Evolutionary conservation across 2,329 filamentous ascomycete species (phyloP).

Genomic region (Nothomitra cinnamomea): DNA sequence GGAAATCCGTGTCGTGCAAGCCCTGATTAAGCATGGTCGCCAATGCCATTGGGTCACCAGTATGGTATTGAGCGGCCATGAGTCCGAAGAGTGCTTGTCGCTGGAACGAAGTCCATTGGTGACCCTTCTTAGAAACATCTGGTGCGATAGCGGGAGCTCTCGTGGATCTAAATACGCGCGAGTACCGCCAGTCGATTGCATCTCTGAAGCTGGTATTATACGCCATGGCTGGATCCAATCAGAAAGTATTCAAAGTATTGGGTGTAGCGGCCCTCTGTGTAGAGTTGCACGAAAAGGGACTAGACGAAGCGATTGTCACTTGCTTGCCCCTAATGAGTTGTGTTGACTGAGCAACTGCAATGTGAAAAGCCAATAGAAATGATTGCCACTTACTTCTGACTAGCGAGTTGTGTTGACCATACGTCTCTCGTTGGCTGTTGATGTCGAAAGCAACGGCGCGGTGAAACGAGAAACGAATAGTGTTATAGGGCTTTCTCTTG

Average conservation of each 20-base stretch:
- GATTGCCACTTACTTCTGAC: not conserved
- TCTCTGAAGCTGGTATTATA: not conserved
- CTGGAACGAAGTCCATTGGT: slow-evolving; percentile 14
- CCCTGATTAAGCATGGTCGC: slow-evolving; percentile 17
- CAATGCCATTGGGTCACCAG: slow-evolving; percentile 12
- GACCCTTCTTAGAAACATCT: not conserved
- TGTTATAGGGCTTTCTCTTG: no score
- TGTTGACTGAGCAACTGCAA: not conserved
- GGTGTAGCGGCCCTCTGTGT: not conserved
- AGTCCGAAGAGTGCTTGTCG: slow-evolving; percentile 17
- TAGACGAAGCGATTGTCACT: not conserved
- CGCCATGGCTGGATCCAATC: not conserved
- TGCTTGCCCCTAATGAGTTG: not conserved
- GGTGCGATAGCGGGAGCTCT: no score
- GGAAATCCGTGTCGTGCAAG: slow-evolving; percentile 12
- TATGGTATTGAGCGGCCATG: slow-evolving; percentile 14
- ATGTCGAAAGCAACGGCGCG: no score
- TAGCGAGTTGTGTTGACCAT: not conserved
- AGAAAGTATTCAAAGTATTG: no score
- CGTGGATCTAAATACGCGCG: not conserved
- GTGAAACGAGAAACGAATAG: no score
- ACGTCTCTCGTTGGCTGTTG: no score
- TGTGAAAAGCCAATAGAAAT: not conserved
- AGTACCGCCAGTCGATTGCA: not conserved
- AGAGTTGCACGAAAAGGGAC: not conserved